Evolutionary conservation across 768 basidiomycete genomes (phyloP).

Genomic region (Termitomyces sp.): DNA sequence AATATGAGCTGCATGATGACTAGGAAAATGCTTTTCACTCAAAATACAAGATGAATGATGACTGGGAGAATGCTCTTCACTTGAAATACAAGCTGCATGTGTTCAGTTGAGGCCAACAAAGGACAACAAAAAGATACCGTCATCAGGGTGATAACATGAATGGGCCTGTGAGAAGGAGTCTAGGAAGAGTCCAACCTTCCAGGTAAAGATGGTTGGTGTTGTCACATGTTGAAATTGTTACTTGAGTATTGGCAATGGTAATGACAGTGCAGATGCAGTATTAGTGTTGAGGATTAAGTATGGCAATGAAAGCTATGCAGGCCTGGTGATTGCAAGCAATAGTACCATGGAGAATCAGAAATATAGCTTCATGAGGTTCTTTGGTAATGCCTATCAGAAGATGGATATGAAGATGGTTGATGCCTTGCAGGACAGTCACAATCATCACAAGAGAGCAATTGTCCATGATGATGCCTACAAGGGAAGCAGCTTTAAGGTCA

Average conservation of each 20-base stretch:
- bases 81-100: too few relatives aligned
- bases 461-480: not conserved
- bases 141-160: constrained; percentile 15
- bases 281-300: not conserved
- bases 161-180: too few relatives aligned
- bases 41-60: too few relatives aligned
- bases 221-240: not conserved
- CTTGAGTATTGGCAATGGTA: not conserved
- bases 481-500: constrained; percentile 8
- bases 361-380: constrained; percentile 1
- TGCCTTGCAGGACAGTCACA: not conserved
- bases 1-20: too few relatives aligned
- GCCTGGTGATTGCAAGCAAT: not conserved
- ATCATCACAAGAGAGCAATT: not conserved
- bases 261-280: not conserved
- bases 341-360: not conserved
- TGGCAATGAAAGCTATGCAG: not conserved
- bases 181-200: too few relatives aligned
- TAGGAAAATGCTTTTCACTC: too few relatives aligned
- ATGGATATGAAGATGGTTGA: not conserved
- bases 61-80: too few relatives aligned
- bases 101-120: constrained; percentile 12
- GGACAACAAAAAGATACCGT: not conserved
- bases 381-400: not conserved
- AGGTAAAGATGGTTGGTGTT: too few relatives aligned